Percentiles rank a stretch among this genome's conserved stretches.
Conservation (phyloP, 2,329 filamentous ascomycete genomes). For the Parascedosporium putredinis region DNA sequence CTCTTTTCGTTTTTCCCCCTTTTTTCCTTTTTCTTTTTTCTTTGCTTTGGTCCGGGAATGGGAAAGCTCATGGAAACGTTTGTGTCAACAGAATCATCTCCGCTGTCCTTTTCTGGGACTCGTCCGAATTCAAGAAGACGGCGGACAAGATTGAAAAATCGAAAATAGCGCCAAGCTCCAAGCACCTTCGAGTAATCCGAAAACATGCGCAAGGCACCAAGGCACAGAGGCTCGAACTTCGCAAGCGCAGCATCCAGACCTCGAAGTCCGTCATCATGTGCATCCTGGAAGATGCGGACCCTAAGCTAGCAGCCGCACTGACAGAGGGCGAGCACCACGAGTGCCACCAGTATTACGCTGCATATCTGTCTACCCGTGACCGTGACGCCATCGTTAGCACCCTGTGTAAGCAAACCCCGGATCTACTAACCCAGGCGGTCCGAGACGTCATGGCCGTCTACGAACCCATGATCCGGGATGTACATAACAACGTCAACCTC, state of each 20-base stretch:
- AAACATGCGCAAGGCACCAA: constrained; percentile 42
- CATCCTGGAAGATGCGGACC: constrained; percentile 48
- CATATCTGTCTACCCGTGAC: constrained; percentile 61
- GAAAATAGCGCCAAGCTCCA: constrained; percentile 37
- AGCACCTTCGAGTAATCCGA: constrained; percentile 50
- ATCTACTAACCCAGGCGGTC: constrained; percentile 60
- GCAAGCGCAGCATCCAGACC: constrained; percentile 41
- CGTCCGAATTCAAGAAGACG: constrained; percentile 56
- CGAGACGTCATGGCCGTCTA: constrained; percentile 56
- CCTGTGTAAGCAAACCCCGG: constrained; percentile 58
- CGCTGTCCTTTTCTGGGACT: constrained; percentile 63
- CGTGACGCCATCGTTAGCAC: constrained; percentile 59
- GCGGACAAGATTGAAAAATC: constrained; percentile 54
- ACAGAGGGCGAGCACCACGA: constrained; percentile 50
- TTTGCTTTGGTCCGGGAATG: no score
- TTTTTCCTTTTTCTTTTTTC: no score
- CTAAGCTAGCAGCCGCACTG: constrained; percentile 26
- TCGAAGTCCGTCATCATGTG: constrained; percentile 52
- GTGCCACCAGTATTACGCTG: constrained; percentile 60
- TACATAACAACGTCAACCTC: constrained; percentile 64
- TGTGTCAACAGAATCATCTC: constrained; percentile 53
- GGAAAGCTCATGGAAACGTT: background rate
- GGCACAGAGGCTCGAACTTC: constrained; percentile 46
- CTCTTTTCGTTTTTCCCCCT: no score
- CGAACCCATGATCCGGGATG: constrained; percentile 61